These are phyloP conservation scores for Cymbopogon citratus DNA, from an alignment of 176 grass and related monocot genomes.

Conservation along the genomic window DNA sequence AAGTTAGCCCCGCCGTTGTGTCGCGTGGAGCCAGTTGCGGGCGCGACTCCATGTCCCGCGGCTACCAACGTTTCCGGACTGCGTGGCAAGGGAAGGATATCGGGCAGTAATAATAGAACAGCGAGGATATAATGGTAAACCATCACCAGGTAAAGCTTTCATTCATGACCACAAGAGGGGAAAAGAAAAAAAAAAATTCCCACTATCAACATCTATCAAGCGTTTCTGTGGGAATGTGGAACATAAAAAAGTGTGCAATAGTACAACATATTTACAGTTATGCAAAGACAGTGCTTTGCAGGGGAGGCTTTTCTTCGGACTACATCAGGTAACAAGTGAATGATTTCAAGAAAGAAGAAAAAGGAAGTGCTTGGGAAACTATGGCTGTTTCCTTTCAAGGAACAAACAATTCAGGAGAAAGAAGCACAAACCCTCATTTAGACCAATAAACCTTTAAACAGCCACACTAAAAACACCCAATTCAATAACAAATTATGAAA, in stretches of 20 bases:
- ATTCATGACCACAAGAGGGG: neutral
- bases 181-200: neutral
- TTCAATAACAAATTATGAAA: constrained; percentile 51
- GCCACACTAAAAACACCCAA: constrained; percentile 31
- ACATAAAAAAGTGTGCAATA: neutral
- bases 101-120: neutral
- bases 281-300: neutral
- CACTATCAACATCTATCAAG: neutral
- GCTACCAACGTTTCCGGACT: neutral
- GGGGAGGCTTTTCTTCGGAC: neutral
- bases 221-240: neutral
- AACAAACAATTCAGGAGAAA: neutral
- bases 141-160: neutral
- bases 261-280: constrained; percentile 36
- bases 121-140: neutral
- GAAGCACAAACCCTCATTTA: constrained; percentile 7
- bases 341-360: neutral
- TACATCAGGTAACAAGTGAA: neutral
- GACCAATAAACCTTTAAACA: constrained; percentile 22
- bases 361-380: neutral
- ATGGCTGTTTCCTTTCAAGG: constrained; percentile 30
- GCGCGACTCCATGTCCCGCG: too few relatives aligned
- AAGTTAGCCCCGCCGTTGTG: neutral
- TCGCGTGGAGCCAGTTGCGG: neutral
- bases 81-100: neutral